A percentile compares a stretch with the other conserved stretches of the same genome.
phyloP scores from a whole-genome alignment of 345 rosid species.

The Passiflora organensis region DNA sequence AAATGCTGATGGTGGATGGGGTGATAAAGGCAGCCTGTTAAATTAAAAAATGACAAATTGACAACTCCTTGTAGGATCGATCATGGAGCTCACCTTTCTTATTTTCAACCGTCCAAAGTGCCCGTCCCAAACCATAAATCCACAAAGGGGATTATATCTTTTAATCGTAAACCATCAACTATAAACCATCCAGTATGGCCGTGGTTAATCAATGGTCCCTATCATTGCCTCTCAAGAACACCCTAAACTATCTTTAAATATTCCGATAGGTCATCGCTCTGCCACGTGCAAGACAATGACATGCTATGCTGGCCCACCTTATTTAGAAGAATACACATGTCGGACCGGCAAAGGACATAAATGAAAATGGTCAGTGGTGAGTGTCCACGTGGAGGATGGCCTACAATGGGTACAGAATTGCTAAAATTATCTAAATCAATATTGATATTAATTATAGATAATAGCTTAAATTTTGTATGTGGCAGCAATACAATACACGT shows the following conservation, averaged over 20 bases:
- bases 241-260: not conserved
- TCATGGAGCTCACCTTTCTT: not conserved
- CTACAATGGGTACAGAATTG: too few relatives aligned
- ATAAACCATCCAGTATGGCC: conserved; percentile 17
- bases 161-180: too few relatives aligned
- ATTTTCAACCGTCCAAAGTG: conserved; percentile 36
- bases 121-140: not conserved
- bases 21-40: conserved; percentile 13
- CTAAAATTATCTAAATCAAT: too few relatives aligned
- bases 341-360: not conserved
- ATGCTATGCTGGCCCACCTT: conserved; percentile 9
- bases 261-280: not conserved
- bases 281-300: conserved; percentile 8
- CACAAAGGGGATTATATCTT: conserved; percentile 18
- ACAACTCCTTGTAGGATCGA: conserved; percentile 6
- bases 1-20: conserved; percentile 16
- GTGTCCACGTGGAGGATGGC: conserved; percentile 18
- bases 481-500: too few relatives aligned
- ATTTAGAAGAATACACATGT: conserved; percentile 18
- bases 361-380: too few relatives aligned
- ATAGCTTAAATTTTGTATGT: too few relatives aligned
- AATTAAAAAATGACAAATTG: conserved; percentile 5
- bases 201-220: not conserved
- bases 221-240: not conserved
- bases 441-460: too few relatives aligned